phyloP scores from a whole-genome alignment of 2,329 filamentous ascomycete species.

The Parastagonospora avenae region DNA sequence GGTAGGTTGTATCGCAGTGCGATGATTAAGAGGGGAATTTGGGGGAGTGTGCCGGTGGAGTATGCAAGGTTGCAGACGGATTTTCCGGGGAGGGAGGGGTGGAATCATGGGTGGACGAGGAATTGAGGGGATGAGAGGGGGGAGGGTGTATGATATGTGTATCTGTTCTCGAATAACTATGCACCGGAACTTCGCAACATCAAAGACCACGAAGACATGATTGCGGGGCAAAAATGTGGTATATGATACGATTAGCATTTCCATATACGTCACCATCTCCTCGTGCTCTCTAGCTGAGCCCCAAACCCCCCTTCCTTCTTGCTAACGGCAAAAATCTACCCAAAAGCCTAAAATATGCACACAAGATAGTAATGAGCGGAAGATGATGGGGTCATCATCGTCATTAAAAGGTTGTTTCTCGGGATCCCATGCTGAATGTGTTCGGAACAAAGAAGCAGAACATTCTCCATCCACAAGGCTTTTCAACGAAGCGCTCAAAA shows the following conservation, averaged over 20 bases:
- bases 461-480: not conserved
- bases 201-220: not conserved
- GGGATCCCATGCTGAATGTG: constrained; percentile 29
- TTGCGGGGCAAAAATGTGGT: not conserved
- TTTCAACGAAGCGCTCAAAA: constrained; percentile 33
- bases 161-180: not conserved
- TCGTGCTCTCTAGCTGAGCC: constrained; percentile 4
- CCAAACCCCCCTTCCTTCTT: not conserved
- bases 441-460: constrained; percentile 25
- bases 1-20: constrained; percentile 84
- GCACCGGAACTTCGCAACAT: not conserved
- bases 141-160: constrained; percentile 14
- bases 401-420: constrained; percentile 25
- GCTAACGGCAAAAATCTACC: not conserved
- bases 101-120: constrained; percentile 92
- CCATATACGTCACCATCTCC: not conserved
- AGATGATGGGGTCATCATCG: constrained; percentile 31
- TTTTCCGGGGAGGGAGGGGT: constrained; percentile 76
- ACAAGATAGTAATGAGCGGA: constrained; percentile 30
- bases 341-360: constrained; percentile 9
- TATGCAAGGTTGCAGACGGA: constrained; percentile 87
- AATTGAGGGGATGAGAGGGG: constrained; percentile 14
- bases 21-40: constrained; percentile 89
- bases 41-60: constrained; percentile 86
- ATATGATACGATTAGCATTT: constrained; percentile 21